Base-by-base conservation (phyloP, 2,329 filamentous ascomycete genomes). In the Trichoderma arundinaceum region DNA sequence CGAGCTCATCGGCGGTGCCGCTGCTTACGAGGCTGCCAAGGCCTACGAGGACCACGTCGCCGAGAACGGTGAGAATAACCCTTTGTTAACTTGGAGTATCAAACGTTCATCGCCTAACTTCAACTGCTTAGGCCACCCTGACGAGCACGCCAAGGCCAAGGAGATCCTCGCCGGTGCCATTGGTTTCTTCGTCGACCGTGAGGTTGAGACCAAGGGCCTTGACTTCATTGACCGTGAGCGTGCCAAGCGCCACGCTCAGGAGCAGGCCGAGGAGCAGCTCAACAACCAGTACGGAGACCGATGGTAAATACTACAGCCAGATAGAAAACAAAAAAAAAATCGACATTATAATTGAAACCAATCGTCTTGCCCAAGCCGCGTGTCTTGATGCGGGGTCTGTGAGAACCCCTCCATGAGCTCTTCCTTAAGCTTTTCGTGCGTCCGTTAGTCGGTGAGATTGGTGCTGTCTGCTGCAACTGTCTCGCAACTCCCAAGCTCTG, bases 21-120 rank as follows among this genome's bases (percentile, higher is more conserved):
- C 74, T 6, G 74, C 74, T 1, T 76, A 35, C 15, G 74, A 74
- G 35, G 74, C 74, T 0, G 74, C 74, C 49, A 76, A 75, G 68
- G 71, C 71, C 0, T 76, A 76, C 15, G 74, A 76, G 54, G 62
- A 76, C 3, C 74, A 76, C 4, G 69, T 70, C 4, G 71, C 70
- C 8, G 41, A 17, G 4, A 72, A 76, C 3, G 74, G 74, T 74
- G 9, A 22, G 22, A 3, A 15, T 8, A 12, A 4, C 8, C 10
- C 39, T 39, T 17, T 7, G 8, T 15, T 7, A 7, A 1, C 39
- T 1, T 12, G 1, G 2, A 7, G 8, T 48, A 28, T 43, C 32
- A 15, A 17, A 22, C n/a, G 5, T 43, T 35, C 41, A 66, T 28
- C 3, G 7, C 43, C 49, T 53, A 38, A 53, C 41, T 17, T 33